phyloP scores from a whole-genome alignment of 164 flowering plant genomes.

The Macadamia integrifolia region DNA sequence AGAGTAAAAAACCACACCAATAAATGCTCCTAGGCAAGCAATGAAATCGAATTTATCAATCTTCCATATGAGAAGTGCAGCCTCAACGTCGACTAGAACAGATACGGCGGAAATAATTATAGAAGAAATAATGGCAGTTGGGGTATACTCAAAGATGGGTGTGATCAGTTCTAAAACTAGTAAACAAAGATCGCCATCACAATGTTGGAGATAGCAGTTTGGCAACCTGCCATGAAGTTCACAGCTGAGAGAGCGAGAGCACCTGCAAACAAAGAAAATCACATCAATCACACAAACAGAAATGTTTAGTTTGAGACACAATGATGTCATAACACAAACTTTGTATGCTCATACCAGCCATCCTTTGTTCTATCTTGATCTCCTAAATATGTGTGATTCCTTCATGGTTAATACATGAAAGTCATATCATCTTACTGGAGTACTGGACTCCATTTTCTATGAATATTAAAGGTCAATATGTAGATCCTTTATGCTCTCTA shows the following conservation, averaged over 20 bases:
- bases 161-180: slow-evolving; percentile 68
- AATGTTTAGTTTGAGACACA: no score
- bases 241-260: slow-evolving; percentile 93
- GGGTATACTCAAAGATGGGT: slow-evolving; percentile 86
- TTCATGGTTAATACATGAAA: no score
- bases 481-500: no score
- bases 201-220: slow-evolving; percentile 83
- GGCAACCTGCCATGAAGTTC: slow-evolving; percentile 89
- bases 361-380: no score
- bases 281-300: background rate
- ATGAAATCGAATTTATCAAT: slow-evolving; percentile 84
- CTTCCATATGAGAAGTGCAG: slow-evolving; percentile 70
- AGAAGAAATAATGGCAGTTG: slow-evolving; percentile 80
- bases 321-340: no score
- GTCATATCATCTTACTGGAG: no score
- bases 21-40: slow-evolving; percentile 90
- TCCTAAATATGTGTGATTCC: no score
- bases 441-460: no score
- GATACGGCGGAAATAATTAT: slow-evolving; percentile 82
- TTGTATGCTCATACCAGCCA: no score
- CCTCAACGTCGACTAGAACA: slow-evolving; percentile 59
- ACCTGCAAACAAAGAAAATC: slow-evolving; percentile 38
- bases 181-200: slow-evolving; percentile 75
- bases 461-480: no score
- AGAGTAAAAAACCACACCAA: slow-evolving; percentile 73